Evolutionary conservation across 164 flowering plant species (phyloP), one percentile per base, ranked within the genome.

Genomic region (Vitis rupestris): DNA sequence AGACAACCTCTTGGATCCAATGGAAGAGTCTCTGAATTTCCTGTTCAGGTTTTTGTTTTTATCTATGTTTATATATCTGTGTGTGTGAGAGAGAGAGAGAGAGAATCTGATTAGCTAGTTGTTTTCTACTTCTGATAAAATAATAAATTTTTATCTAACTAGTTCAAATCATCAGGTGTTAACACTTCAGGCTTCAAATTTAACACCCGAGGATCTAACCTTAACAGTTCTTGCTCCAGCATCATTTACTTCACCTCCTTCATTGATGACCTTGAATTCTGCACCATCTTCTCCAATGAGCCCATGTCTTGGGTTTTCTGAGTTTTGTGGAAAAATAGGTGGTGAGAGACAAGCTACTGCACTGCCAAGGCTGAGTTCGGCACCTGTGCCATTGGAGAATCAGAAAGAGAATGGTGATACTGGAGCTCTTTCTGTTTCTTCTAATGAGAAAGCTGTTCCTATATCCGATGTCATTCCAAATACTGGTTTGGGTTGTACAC

Each of bases 181-280:
- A 76, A 93, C 91, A 51, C 97, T 96, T 74, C 97, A 93, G 82
- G 97, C 94, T 64, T 88, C 98, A 70, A 96, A 96, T 82, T 80
- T 91, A 78, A 91, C 97, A 63, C 75, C 90, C 14, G 92, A 96
- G 82, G 97, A 91, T 81, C 84, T 96, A 65, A 89, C 92, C 59
- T 64, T 96, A 72, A 96, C 98, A 59, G 89, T 96, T 83, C 91
- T 93, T 74, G 97, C 99, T 68, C 99, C 99, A n/a, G 93, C 97
- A 30, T 93, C 97, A 69, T 84, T 88, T 72, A 84, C 84, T 47
- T 79, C 91, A 50, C 90, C 94, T 63, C 97, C 97, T 59, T 84
- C 98, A 31, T 90, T 93, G 51, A 82, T 90, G 58, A 84, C 98
- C 54, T 74, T 93, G 72, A 88, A 81, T 74, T 82, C 94, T 65